These are phyloP conservation scores for Vanilla planifolia DNA, from an alignment of 106 monocot genomes.

Conservation along the genomic window DNA sequence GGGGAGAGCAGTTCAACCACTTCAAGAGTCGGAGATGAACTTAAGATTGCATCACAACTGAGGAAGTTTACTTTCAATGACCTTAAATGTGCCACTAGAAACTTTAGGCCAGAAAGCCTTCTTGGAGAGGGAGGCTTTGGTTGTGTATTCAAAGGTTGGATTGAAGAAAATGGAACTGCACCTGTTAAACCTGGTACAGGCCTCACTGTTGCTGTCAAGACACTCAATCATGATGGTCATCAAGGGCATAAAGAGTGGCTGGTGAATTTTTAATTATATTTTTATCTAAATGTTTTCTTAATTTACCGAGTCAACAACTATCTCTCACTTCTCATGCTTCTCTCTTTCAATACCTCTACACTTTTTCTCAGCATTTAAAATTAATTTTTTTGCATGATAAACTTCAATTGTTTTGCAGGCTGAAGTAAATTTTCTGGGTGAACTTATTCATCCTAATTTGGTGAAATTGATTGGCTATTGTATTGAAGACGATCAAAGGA, in stretches of 20 bases:
- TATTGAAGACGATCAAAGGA: conserved; percentile 73
- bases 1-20: conserved; percentile 47
- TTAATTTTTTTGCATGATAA: not conserved
- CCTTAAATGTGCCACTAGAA: conserved; percentile 68
- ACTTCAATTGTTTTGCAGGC: conserved; percentile 35
- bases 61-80: conserved; percentile 59
- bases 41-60: conserved; percentile 59
- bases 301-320: not conserved
- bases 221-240: conserved; percentile 68
- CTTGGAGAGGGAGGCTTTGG: conserved; percentile 83
- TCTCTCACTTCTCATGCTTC: not conserved
- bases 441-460: conserved; percentile 67
- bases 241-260: conserved; percentile 87
- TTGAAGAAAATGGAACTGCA: conserved; percentile 69
- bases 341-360: not conserved
- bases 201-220: conserved; percentile 69
- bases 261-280: conserved; percentile 21
- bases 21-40: conserved; percentile 45
- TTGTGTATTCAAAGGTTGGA: conserved; percentile 83
- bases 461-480: conserved; percentile 73
- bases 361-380: not conserved
- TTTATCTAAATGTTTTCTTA: not conserved
- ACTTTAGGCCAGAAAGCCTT: conserved; percentile 67
- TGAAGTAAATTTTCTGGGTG: conserved; percentile 78
- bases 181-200: conserved; percentile 77